Conservation (phyloP, 2,329 filamentous ascomycete genomes). For the Alternaria hordeiaustralica region DNA sequence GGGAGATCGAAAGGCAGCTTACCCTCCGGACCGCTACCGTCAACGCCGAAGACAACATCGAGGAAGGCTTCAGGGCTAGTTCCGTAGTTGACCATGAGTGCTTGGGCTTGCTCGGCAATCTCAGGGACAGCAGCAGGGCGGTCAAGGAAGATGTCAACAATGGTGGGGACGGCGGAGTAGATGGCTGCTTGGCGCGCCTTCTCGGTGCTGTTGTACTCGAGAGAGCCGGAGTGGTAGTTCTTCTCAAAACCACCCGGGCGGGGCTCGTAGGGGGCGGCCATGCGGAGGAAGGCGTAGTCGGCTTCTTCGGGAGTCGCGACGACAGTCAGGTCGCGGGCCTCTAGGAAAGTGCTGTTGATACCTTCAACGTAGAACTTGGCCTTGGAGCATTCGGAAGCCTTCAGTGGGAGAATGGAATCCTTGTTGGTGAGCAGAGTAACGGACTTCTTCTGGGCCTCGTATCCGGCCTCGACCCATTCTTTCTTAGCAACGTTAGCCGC, state of each 20-base stretch:
- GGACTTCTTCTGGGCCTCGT: slow-evolving; percentile 47
- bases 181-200: slow-evolving; percentile 49
- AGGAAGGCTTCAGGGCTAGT: slow-evolving; percentile 52
- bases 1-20: slow-evolving; percentile 59
- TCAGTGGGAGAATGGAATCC: slow-evolving; percentile 39
- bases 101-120: slow-evolving; percentile 47
- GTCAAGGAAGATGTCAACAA: slow-evolving; percentile 55
- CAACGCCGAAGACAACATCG: slow-evolving; percentile 51
- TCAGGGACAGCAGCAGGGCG: slow-evolving; percentile 54
- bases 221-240: slow-evolving; percentile 49
- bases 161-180: slow-evolving; percentile 48
- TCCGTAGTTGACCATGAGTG: slow-evolving; percentile 52
- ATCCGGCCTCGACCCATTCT: slow-evolving; percentile 51
- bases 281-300: slow-evolving; percentile 51
- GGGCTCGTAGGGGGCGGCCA: slow-evolving; percentile 51
- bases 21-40: slow-evolving; percentile 49
- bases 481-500: slow-evolving; percentile 53
- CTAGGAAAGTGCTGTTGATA: slow-evolving; percentile 42
- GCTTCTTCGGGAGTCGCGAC: slow-evolving; percentile 49
- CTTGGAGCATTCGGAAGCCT: slow-evolving; percentile 22
- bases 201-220: slow-evolving; percentile 52
- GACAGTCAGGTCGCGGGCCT: slow-evolving; percentile 40
- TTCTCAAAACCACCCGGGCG: slow-evolving; percentile 53
- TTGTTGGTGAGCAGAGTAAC: slow-evolving; percentile 49
- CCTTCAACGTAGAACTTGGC: slow-evolving; percentile 47